Conservation (phyloP, 345 rosid genomes). For the Hevea brasiliensis region DNA sequence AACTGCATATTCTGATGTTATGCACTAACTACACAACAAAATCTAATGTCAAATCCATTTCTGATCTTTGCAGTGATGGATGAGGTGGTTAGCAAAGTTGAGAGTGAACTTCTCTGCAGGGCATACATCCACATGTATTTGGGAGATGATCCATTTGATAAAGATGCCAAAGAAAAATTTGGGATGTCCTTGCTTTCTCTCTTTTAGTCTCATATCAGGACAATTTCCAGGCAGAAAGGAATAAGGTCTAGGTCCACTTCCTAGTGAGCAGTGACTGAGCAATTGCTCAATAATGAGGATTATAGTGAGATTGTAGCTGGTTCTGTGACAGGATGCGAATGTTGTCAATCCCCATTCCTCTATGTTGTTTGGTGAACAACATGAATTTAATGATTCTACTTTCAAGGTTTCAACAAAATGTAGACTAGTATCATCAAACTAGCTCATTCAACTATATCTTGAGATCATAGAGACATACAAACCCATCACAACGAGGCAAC, state of each 20-base stretch:
- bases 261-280: background rate
- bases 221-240: slow-evolving; percentile 5
- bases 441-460: slow-evolving; percentile 9
- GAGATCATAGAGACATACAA: slow-evolving; percentile 23
- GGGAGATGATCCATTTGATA: slow-evolving; percentile 50
- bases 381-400: slow-evolving; percentile 1
- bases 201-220: slow-evolving; percentile 23
- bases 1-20: background rate
- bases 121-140: slow-evolving; percentile 46
- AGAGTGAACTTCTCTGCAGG: slow-evolving; percentile 58
- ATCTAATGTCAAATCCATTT: slow-evolving; percentile 1
- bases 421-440: background rate
- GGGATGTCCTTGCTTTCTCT: slow-evolving; percentile 49
- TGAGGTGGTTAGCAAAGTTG: slow-evolving; percentile 42
- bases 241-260: slow-evolving; percentile 19
- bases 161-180: slow-evolving; percentile 48
- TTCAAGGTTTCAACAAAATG: slow-evolving; percentile 5
- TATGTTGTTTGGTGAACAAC: background rate
- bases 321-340: slow-evolving; percentile 10
- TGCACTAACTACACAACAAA: background rate
- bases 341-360: slow-evolving; percentile 10
- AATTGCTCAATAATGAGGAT: slow-evolving; percentile 19
- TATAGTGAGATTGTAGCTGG: slow-evolving; percentile 15
- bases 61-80: slow-evolving; percentile 39
- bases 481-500: slow-evolving; percentile 42